Base-by-base conservation (phyloP, 202 grass and related monocot genomes). In the Eragrostis tef region DNA sequence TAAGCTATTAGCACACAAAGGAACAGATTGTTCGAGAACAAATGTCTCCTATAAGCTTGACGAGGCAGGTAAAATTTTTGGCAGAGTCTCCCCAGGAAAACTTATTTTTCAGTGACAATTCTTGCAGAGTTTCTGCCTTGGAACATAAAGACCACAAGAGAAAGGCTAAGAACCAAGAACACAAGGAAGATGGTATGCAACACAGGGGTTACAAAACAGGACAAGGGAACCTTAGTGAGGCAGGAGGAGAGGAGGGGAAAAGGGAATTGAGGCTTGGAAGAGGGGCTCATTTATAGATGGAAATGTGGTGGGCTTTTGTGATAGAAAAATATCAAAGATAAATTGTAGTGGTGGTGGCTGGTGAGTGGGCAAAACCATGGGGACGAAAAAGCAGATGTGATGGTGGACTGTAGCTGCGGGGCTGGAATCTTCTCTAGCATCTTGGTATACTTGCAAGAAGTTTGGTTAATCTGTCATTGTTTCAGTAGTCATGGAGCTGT, bases 261-360 rank as follows among this genome's bases (percentile, higher is more conserved):
- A 81, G 87, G 82, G 82, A 77, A 81, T 81, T 89, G 71, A 81
- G 34, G 82, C 64, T 16, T 85, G 71, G 71, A 75, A 85, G 77
- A 81, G 82, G 82, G 26, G 71, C 64, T 63, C 8, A 85, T 89
- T 85, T 89, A 89, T 89, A 89, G 87, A 34, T 43, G 87, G 36
- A 67, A 59, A 81, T 21, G 29, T 7, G 11, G 16, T 53, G 44
- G 29, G 11, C 22, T 81, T 64, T 22, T 21, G 59, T 13, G 6
- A 59, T 39, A 29, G 11, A 29, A 74, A 31, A 75, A 70, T 52
- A 31, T 7, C 1, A 67, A 67, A 53, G 14, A 17, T 1, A 75
- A 81, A 70, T 52, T 16, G 1, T 69, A 70, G 39, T 63, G 27
- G 26, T 81, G 26, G 25, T 80, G 51, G 20, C 17, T 56, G 57